These are phyloP conservation scores for Epichloe sibirici DNA, from an alignment of 2,329 filamentous ascomycete species.

Conservation along the genomic window DNA sequence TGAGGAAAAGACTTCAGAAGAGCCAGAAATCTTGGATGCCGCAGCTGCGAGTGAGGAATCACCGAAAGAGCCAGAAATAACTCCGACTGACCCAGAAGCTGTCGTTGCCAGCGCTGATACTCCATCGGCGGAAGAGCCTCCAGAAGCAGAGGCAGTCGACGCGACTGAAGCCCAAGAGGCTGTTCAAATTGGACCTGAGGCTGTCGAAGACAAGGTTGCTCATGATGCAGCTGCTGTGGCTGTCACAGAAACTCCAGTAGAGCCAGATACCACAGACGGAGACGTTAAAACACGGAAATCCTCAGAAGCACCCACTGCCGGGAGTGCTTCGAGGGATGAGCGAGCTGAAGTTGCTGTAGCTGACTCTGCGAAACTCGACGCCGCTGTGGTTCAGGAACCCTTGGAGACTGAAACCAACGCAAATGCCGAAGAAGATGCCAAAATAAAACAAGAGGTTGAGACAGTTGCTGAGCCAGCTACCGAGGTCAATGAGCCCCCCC, in stretches of 20 bases:
- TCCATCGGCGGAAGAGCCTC: not conserved
- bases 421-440: slow-evolving; percentile 3
- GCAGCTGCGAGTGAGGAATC: not conserved
- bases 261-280: not conserved
- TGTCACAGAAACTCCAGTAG: slow-evolving; percentile 1
- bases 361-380: not conserved
- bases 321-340: not conserved
- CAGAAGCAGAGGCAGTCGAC: not conserved
- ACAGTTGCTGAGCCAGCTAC: not conserved
- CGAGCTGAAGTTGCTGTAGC: not conserved
- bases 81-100: not conserved
- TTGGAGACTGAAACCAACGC: slow-evolving; percentile 1
- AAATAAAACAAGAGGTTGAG: not conserved
- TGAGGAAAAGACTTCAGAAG: not conserved
- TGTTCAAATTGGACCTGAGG: not conserved
- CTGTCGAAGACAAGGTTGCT: not conserved
- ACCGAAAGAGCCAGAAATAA: not conserved
- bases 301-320: not conserved
- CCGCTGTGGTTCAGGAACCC: no score
- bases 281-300: not conserved
- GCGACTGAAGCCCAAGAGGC: not conserved
- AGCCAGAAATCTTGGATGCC: not conserved
- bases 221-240: not conserved
- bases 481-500: not conserved
- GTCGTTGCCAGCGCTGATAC: not conserved